Evolutionary conservation across 2,329 filamentous ascomycete species (phyloP).

Genomic region (Monilinia fructicola): DNA sequence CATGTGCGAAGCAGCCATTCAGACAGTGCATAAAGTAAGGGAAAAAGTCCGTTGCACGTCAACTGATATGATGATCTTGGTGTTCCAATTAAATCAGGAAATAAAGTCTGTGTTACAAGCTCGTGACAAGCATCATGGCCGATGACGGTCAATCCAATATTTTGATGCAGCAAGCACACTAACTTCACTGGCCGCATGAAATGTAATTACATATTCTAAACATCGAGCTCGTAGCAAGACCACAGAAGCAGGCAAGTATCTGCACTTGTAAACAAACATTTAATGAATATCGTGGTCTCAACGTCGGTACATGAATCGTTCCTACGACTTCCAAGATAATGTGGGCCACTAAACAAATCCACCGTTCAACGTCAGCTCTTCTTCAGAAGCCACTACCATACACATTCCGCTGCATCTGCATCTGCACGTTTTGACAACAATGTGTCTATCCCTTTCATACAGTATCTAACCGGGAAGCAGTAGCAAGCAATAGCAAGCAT

Average conservation of each 20-base stretch:
- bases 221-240: not conserved
- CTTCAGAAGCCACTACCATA: conserved; percentile 9
- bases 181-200: not conserved
- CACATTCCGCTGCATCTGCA: conserved; percentile 3
- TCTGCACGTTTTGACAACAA: conserved; percentile 11
- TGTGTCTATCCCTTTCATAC: not conserved
- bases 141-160: conserved; percentile 7
- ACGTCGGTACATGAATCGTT: not conserved
- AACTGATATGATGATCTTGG: conserved; percentile 21
- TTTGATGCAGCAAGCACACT: conserved; percentile 17
- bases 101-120: conserved; percentile 11
- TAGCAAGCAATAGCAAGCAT: not conserved
- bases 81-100: conserved; percentile 2
- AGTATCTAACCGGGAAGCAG: too few relatives aligned
- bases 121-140: conserved; percentile 2
- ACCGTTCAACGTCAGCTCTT: conserved; percentile 18
- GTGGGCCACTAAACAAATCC: conserved; percentile 1
- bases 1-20: conserved; percentile 11
- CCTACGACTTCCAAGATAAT: not conserved
- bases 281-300: not conserved
- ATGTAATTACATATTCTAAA: too few relatives aligned
- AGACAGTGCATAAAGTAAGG: conserved; percentile 16
- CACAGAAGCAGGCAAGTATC: conserved; percentile 5
- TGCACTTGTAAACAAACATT: not conserved
- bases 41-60: not conserved